These are phyloP conservation scores for Penicillium diatomitis DNA, from an alignment of 495 filamentous ascomycete genomes.

Conservation along the genomic window DNA sequence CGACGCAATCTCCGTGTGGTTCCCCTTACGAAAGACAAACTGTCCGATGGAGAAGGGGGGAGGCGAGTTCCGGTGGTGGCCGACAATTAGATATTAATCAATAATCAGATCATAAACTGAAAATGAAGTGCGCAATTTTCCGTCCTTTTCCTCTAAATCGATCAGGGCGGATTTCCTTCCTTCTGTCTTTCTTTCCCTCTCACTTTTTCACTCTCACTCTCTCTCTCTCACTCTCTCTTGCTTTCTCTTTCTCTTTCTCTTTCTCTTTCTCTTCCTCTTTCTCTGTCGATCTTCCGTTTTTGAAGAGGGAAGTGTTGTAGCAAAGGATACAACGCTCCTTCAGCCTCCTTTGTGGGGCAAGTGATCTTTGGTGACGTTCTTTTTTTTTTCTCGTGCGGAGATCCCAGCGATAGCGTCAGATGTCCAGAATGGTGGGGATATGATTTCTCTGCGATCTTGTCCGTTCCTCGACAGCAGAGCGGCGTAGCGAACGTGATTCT, in stretches of 20 bases:
- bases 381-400: slow-evolving; percentile 5
- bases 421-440: slow-evolving; percentile 4
- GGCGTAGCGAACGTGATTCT: slow-evolving; percentile 40
- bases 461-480: slow-evolving; percentile 2
- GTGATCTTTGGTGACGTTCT: not conserved
- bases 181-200: not conserved
- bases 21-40: not conserved
- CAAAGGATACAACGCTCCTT: no score
- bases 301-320: no score
- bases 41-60: no score
- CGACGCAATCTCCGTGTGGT: slow-evolving; percentile 1
- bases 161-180: no score
- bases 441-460: not conserved
- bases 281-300: not conserved
- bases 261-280: slow-evolving; percentile 1
- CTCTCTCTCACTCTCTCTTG: not conserved
- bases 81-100: slow-evolving; percentile 18
- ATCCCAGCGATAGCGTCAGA: not conserved
- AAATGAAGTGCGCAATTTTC: no score
- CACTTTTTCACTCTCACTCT: no score
- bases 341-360: no score
- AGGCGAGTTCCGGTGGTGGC: slow-evolving; percentile 5
- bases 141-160: no score
- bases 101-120: slow-evolving; percentile 11
- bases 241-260: slow-evolving; percentile 3